Evolutionary conservation across 2,329 filamentous ascomycete genomes (phyloP).

Genomic region (Fusarium pseudocircinatum): DNA sequence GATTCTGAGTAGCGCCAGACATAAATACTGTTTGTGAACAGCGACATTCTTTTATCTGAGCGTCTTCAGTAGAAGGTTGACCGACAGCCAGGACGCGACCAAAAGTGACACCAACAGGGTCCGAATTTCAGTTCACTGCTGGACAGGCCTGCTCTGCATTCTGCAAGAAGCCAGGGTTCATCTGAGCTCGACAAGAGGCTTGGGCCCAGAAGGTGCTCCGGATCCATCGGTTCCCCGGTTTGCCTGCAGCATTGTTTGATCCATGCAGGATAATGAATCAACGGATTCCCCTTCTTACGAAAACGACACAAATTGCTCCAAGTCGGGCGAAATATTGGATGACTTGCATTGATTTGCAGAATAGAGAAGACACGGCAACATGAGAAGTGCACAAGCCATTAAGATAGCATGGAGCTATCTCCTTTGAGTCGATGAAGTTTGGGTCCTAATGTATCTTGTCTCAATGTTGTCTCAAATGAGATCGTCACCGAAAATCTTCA

Average conservation of each 20-base stretch:
- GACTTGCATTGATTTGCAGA: neutral
- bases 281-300: neutral
- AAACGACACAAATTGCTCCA: neutral
- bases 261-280: slow-evolving; percentile 9
- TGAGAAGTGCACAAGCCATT: neutral
- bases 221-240: slow-evolving; percentile 39
- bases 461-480: slow-evolving; percentile 11
- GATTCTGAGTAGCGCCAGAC: neutral
- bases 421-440: neutral
- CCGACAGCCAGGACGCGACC: slow-evolving; percentile 24
- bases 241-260: slow-evolving; percentile 31
- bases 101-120: slow-evolving; percentile 18
- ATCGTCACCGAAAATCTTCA: slow-evolving; percentile 7
- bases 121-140: slow-evolving; percentile 10
- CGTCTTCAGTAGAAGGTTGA: slow-evolving; percentile 15
- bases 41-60: neutral
- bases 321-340: neutral
- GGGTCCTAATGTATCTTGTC: neutral
- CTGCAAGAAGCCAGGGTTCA: slow-evolving; percentile 19
- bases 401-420: neutral
- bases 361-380: neutral
- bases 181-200: slow-evolving; percentile 24
- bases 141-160: neutral
- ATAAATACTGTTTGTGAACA: neutral
- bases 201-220: slow-evolving; percentile 37